A percentile compares a stretch with the other conserved stretches of the same genome.
phyloP scores from a whole-genome alignment of 164 flowering plant species.

The Berberis thunbergii region DNA sequence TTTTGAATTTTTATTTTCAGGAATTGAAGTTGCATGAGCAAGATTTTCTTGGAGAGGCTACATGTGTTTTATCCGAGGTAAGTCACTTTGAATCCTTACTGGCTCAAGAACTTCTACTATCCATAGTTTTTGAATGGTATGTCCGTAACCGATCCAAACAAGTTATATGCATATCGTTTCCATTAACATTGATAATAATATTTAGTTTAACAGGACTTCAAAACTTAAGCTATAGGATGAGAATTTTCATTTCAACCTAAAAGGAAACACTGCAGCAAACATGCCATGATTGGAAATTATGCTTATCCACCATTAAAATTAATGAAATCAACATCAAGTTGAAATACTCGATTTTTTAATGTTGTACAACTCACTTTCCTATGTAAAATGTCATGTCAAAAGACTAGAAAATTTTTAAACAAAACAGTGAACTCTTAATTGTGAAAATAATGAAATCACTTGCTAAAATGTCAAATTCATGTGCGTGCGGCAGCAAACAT shows the following conservation, averaged over 20 bases:
- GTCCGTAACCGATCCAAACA: not conserved
- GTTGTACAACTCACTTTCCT: no score
- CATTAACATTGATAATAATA: not conserved
- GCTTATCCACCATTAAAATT: no score
- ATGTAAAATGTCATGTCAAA: no score
- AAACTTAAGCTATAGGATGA: not conserved
- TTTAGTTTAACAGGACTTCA: not conserved
- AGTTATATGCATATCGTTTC: not conserved
- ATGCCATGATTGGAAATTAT: no score
- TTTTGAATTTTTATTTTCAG: slow-evolving; percentile 28
- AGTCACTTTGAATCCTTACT: not conserved
- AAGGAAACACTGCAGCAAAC: no score
- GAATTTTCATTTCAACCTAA: no score
- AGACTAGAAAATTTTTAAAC: no score
- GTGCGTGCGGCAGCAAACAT: not conserved
- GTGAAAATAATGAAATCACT: no score
- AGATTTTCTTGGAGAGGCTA: slow-evolving; percentile 85
- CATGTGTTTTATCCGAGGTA: slow-evolving; percentile 78
- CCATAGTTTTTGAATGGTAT: not conserved
- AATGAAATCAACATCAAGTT: no score
- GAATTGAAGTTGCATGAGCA: slow-evolving; percentile 61
- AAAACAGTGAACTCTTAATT: no score
- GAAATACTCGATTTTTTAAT: no score
- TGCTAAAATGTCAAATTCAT: no score
- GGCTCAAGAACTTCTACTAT: not conserved